Conservation (phyloP, 805 yeast genomes). For the Millerozyma miso region DNA sequence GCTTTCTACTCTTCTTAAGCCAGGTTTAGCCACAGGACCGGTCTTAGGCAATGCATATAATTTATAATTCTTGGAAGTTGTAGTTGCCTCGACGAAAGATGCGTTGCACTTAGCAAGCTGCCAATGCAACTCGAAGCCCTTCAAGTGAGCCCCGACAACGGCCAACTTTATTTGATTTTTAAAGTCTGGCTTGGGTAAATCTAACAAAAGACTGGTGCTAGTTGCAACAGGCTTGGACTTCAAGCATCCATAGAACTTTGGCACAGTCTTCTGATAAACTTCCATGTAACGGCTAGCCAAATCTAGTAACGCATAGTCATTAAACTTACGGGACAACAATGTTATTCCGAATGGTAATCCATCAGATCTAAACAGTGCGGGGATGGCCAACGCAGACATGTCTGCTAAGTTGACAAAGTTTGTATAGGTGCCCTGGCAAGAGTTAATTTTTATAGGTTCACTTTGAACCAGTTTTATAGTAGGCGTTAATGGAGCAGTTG, state of each 20-base stretch:
- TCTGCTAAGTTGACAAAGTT: slow-evolving; percentile 95
- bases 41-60: slow-evolving; percentile 77
- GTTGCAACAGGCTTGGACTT: slow-evolving; percentile 32
- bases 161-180: slow-evolving; percentile 61
- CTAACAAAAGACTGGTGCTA: slow-evolving; percentile 42
- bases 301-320: slow-evolving; percentile 85
- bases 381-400: slow-evolving; percentile 85
- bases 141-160: slow-evolving; percentile 94
- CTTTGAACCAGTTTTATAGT: slow-evolving; percentile 63
- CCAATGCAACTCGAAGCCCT: slow-evolving; percentile 90
- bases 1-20: slow-evolving; percentile 63
- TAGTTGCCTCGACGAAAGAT: slow-evolving; percentile 56
- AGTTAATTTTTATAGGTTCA: slow-evolving; percentile 77
- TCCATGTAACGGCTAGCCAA: slow-evolving; percentile 71
- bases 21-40: slow-evolving; percentile 88
- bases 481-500: slow-evolving; percentile 93
- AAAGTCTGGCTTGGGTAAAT: slow-evolving; percentile 42
- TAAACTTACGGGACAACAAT: slow-evolving; percentile 71
- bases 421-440: slow-evolving; percentile 96
- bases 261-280: slow-evolving; percentile 35
- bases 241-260: slow-evolving; percentile 56
- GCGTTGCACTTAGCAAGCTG: slow-evolving; percentile 86
- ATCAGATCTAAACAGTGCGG: slow-evolving; percentile 79
- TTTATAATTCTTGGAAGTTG: slow-evolving; percentile 67
- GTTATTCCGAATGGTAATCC: slow-evolving; percentile 92